These are phyloP conservation scores for Tolypocladium paradoxum DNA, from an alignment of 2,329 filamentous ascomycete species.

Conservation along the genomic window DNA sequence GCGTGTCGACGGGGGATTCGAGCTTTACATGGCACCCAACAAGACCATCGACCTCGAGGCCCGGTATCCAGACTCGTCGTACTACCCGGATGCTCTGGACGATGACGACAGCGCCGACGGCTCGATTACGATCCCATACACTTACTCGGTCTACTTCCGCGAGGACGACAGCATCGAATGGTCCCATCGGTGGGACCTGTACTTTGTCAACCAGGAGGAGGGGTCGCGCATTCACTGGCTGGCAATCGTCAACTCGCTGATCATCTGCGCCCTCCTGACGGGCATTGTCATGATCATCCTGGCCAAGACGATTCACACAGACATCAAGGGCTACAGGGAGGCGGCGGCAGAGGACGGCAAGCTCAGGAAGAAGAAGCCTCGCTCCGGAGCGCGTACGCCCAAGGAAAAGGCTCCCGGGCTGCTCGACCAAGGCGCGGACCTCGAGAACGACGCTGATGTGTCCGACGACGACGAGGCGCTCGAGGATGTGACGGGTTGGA, in stretches of 20 bases:
- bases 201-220: conserved; percentile 81
- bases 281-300: conserved; percentile 74
- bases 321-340: conserved; percentile 67
- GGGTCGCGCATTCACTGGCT: conserved; percentile 78
- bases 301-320: conserved; percentile 64
- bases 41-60: conserved; percentile 34
- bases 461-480: conserved; percentile 46
- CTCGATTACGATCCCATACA: conserved; percentile 66
- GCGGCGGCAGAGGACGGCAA: conserved; percentile 56
- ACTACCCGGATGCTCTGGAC: conserved; percentile 33
- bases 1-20: conserved; percentile 51
- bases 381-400: conserved; percentile 16
- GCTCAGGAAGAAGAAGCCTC: conserved; percentile 38
- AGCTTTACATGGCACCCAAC: conserved; percentile 58
- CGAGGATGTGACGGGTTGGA: conserved; percentile 82
- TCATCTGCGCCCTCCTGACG: conserved; percentile 70
- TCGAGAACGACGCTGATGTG: conserved; percentile 39
- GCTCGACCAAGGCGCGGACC: conserved; percentile 47
- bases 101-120: conserved; percentile 50
- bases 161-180: conserved; percentile 74
- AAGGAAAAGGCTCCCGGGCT: conserved; percentile 47
- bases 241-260: conserved; percentile 76
- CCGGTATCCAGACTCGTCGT: conserved; percentile 48
- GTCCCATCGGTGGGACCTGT: conserved; percentile 77
- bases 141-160: conserved; percentile 83